phyloP scores from a whole-genome alignment of 2,329 filamentous ascomycete species.

The Claviceps spartinae region DNA sequence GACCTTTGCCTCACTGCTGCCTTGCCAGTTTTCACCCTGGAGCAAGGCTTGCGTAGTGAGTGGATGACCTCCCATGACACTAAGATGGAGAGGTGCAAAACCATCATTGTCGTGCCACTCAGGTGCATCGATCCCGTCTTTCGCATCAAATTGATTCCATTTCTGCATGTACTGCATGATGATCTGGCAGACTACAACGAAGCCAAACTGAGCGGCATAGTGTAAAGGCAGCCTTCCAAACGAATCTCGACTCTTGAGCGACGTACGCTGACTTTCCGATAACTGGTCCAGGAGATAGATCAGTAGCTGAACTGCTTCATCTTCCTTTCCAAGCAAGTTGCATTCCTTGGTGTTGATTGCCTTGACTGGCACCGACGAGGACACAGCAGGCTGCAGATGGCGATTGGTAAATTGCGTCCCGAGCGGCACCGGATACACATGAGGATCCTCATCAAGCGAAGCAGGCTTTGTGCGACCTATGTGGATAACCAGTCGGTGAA shows the following conservation, averaged over 20 bases:
- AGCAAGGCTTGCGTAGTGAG: conserved; percentile 73
- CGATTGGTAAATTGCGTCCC: conserved; percentile 46
- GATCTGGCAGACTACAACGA: conserved; percentile 77
- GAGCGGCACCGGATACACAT: conserved; percentile 35
- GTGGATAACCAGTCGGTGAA: conserved; percentile 84
- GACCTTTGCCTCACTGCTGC: conserved; percentile 45
- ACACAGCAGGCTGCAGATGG: conserved; percentile 68
- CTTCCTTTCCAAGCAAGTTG: conserved; percentile 50
- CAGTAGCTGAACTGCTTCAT: conserved; percentile 61
- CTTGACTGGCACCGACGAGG: conserved; percentile 47
- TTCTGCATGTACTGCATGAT: conserved; percentile 80
- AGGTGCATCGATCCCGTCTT: conserved; percentile 71
- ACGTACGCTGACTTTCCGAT: conserved; percentile 49
- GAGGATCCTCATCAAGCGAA: conserved; percentile 37
- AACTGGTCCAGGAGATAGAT: conserved; percentile 53
- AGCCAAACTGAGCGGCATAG: conserved; percentile 89
- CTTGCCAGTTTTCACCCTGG: conserved; percentile 65
- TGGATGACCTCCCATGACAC: conserved; percentile 81
- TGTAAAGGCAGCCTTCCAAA: conserved; percentile 79
- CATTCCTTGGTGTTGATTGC: conserved; percentile 53
- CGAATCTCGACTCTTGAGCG: conserved; percentile 56
- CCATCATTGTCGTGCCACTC: conserved; percentile 91
- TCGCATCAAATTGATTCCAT: conserved; percentile 77
- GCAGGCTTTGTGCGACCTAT: conserved; percentile 62
- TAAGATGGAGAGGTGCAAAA: conserved; percentile 79